Percentiles rank a stretch among this genome's conserved stretches.
Evolutionary conservation across 257 asterid species (phyloP).

Genomic region (Agastache rugosa): DNA sequence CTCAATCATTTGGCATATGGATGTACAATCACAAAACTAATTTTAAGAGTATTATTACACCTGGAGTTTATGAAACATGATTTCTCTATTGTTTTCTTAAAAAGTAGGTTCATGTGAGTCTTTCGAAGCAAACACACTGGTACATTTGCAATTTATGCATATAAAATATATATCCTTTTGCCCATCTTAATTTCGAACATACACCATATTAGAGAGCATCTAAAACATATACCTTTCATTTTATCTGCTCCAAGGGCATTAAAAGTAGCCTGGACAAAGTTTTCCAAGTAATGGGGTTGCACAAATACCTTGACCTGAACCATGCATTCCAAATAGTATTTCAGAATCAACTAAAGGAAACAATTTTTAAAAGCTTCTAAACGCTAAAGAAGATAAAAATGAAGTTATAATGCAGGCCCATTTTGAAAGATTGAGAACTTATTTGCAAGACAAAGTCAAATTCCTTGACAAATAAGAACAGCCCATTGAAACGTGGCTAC

Average conservation of each 20-base stretch:
- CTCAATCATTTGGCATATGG: slow-evolving; percentile 11
- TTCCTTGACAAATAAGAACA: neutral
- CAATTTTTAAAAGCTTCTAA: slow-evolving; percentile 4
- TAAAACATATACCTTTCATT: slow-evolving; percentile 63
- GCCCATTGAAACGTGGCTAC: neutral
- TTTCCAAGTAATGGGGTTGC: slow-evolving; percentile 89
- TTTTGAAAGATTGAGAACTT: slow-evolving; percentile 8
- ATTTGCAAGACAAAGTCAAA: neutral
- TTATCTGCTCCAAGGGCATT: slow-evolving; percentile 88
- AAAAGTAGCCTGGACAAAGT: slow-evolving; percentile 87
- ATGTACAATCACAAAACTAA: slow-evolving; percentile 2
- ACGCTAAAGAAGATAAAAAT: neutral
- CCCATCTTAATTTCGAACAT: slow-evolving; percentile 9
- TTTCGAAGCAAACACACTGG: neutral
- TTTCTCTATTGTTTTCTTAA: neutral
- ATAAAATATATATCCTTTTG: neutral
- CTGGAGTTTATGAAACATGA: neutral
- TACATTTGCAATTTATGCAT: slow-evolving; percentile 7
- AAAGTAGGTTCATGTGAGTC: slow-evolving; percentile 5
- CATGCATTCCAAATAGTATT: slow-evolving; percentile 36
- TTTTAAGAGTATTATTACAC: neutral
- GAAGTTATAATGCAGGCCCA: slow-evolving; percentile 1
- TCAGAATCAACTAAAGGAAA: slow-evolving; percentile 35
- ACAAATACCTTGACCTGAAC: slow-evolving; percentile 88
- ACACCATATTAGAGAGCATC: slow-evolving; percentile 6